phyloP scores from a whole-genome alignment of 2,329 filamentous ascomycete species.

The Gnomoniopsis smithogilvyi region DNA sequence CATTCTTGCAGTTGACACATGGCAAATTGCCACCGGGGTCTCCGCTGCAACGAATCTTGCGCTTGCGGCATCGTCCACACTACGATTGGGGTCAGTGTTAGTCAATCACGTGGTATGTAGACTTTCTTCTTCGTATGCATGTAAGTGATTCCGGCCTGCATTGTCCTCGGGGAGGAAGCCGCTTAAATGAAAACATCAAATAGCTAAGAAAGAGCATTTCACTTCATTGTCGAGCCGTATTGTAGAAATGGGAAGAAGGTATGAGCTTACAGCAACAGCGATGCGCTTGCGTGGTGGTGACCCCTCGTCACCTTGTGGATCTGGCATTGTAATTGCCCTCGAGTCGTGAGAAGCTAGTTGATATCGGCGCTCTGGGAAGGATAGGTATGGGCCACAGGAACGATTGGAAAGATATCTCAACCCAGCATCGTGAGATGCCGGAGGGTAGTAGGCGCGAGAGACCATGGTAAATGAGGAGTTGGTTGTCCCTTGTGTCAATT shows the following conservation, averaged over 20 bases:
- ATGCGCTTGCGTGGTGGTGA: conserved; percentile 54
- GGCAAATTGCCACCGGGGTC: conserved; percentile 71
- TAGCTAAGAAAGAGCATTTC: neutral
- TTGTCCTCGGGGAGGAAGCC: neutral
- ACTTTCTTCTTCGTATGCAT: neutral
- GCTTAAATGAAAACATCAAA: neutral
- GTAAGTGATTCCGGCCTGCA: neutral
- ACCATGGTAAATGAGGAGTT: conserved; percentile 35
- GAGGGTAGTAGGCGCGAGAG: conserved; percentile 36
- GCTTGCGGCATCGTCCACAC: conserved; percentile 86
- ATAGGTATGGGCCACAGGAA: conserved; percentile 34
- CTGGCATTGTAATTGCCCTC: conserved; percentile 36
- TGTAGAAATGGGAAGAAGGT: neutral
- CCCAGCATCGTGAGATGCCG: conserved; percentile 27
- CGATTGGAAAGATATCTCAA: conserved; percentile 36
- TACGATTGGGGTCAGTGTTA: conserved; percentile 33
- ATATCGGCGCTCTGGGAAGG: conserved; percentile 34
- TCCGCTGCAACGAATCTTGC: conserved; percentile 93
- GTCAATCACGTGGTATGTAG: neutral
- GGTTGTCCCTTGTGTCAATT: neutral
- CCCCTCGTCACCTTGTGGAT: conserved; percentile 38
- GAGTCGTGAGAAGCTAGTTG: conserved; percentile 34
- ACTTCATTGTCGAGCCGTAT: neutral
- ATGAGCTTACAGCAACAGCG: conserved; percentile 53
- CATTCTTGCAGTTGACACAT: conserved; percentile 80